Base-by-base conservation (phyloP, 2,329 filamentous ascomycete genomes). In the Colletotrichum viniferum region DNA sequence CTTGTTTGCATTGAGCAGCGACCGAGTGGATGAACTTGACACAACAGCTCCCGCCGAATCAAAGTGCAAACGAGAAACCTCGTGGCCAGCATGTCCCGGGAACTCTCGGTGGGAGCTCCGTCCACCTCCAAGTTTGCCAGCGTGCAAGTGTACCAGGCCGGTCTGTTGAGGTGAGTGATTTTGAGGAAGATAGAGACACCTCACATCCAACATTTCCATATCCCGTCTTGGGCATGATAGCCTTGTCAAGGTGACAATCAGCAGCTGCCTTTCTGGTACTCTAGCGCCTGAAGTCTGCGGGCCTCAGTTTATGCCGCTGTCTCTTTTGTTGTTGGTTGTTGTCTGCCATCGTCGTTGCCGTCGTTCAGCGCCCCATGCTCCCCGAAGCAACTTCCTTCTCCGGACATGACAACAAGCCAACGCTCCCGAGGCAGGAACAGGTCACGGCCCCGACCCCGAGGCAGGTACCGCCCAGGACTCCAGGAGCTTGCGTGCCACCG, bases 21-120 rank as follows among this genome's bases (percentile, higher is more conserved):
- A 69, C 21, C 60, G 70, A 64, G 73, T 73, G 69, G 73, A 76
- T 64, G 73, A 76, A 76, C 73, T 73, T 76, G 73, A 76, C 73
- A 76, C 64, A 66, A 61, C 36, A 52, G 43, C 32, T 73, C 60
- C 38, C 73, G 58, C 48, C 70, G n/a, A 69, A 76, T 65, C 69
- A 73, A 73, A 60, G 71, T 30, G 43, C 73, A 73, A 73, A 73
- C 69, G 63, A 48, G 30, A 69, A 36, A n/a, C 18, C 30, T 63
- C 32, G 43, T 69, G 30, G 34, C 70, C 48, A 73, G 58, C 69
- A 60, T 64, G 32, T 43, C 62, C 56, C 34, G 56, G 69, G 28
- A 58, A 63, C 43, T 21, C 38, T 62, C 30, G 73, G 64, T 63
- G 58, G 30, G 60, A 69, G 69, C 34, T 60, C 34, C 34, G 52